Conservation (phyloP, 2,329 filamentous ascomycete genomes). For the Aspergillus hiratsukae region DNA sequence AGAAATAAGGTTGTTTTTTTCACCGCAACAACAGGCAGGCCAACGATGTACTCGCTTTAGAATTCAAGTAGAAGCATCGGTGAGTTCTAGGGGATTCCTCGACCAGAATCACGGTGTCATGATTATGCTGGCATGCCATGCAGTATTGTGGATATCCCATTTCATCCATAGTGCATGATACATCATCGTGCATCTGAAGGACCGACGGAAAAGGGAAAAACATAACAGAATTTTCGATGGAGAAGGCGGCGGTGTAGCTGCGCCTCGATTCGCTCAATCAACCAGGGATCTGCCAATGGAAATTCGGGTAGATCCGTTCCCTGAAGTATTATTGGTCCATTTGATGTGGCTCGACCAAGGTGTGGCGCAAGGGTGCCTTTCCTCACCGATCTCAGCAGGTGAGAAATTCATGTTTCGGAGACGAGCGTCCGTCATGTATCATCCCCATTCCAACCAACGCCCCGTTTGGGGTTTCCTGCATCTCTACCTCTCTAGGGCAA, state of each 20-base stretch:
- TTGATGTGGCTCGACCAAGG: not conserved
- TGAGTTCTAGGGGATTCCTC: not conserved
- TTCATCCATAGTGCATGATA: not conserved
- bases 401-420: not conserved
- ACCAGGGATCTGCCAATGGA: not conserved
- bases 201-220: not conserved
- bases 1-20: not conserved
- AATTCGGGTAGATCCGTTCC: not conserved
- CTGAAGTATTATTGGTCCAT: not conserved
- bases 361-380: not conserved
- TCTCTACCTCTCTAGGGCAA: not conserved
- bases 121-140: not conserved
- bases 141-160: not conserved
- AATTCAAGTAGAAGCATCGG: not conserved
- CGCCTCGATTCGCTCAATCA: not conserved
- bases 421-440: not conserved
- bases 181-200: not conserved
- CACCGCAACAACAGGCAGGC: not conserved
- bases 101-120: not conserved
- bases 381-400: not conserved
- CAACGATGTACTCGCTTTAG: not conserved
- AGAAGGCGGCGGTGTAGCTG: not conserved
- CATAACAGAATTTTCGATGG: not conserved
- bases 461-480: not conserved
- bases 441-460: not conserved